phyloP scores from a whole-genome alignment of 441 rosid genomes.

The Eutrema salsugineum region DNA sequence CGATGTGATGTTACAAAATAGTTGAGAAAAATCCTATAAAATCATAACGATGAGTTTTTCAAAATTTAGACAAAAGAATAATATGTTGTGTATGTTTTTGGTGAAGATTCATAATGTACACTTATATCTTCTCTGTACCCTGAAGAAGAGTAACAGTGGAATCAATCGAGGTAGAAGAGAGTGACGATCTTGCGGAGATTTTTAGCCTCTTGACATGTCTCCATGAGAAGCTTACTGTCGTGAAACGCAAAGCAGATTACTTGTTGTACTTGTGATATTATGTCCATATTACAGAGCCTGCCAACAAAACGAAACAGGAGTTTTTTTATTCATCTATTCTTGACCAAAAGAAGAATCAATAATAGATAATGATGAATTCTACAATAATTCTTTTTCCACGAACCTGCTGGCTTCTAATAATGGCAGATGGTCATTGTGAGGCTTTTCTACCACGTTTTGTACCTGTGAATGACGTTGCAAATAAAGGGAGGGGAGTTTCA shows the following conservation, averaged over 20 bases:
- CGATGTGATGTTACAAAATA: background rate
- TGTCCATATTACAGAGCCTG: constrained; percentile 97
- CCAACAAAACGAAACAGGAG: constrained; percentile 3
- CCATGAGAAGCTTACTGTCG: constrained; percentile 91
- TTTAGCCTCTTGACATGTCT: constrained; percentile 97
- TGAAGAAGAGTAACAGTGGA: background rate
- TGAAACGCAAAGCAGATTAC: constrained; percentile 96
- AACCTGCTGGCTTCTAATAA: constrained; percentile 96
- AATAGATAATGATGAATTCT: background rate
- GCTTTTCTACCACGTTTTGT: constrained; percentile 93
- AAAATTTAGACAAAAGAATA: constrained; percentile 22
- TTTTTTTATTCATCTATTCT: no score
- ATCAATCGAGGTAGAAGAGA: constrained; percentile 83
- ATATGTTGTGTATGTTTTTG: background rate
- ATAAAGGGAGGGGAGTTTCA: background rate
- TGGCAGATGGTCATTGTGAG: constrained; percentile 91
- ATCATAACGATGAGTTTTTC: background rate
- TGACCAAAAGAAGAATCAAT: no score
- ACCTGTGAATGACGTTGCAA: constrained; percentile 50
- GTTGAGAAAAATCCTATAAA: constrained; percentile 3
- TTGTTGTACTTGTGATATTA: constrained; percentile 92
- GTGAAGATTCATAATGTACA: constrained; percentile 23
- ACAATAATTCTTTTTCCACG: background rate
- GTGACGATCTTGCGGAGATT: constrained; percentile 86
- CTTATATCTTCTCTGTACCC: constrained; percentile 1